Base-by-base conservation (phyloP, 352 stramenopile species). In the Phytophthora podocarpi region DNA sequence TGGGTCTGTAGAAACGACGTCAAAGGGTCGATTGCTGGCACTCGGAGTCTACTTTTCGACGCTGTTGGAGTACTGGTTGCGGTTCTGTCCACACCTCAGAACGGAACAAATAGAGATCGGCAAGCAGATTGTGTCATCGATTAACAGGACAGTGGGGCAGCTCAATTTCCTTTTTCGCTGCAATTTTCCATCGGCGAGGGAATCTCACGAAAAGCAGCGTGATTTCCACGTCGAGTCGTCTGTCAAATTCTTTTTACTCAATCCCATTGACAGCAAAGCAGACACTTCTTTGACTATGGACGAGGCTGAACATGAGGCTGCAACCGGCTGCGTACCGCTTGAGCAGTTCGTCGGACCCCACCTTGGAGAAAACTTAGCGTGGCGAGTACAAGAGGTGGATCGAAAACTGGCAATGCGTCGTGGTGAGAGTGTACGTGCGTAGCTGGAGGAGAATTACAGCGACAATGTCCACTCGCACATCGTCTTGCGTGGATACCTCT, bases 231-330 rank as follows among this genome's bases (percentile, higher is more conserved):
- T 90, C n/a, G 81, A 93, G 55, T 86, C 75, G 16, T 91, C 83
- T 2, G 76, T 93, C 64, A 93, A 93, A 55, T 93, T 91, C 49
- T 93, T 93, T 56, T 41, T 93, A 40, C 48, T 91, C 10, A 76
- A 86, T 51, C 65, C 76, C 16, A 47, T 78, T 20, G 18, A 72
- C 7, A 67, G 49, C 12, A 27, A 4, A 0, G 41, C 16, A 7
- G 47, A 59, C n/a, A n/a, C n/a, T n/a, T n/a, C n/a, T n/a, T n/a
- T n/a, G n/a, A n/a, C n/a, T n/a, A n/a, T n/a, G n/a, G n/a, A n/a
- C n/a, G n/a, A n/a, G n/a, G n/a, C n/a, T n/a, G n/a, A n/a, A n/a
- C n/a, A n/a, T n/a, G n/a, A n/a, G n/a, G n/a, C n/a, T n/a, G n/a
- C n/a, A 5, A 43, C 48, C 27, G 16, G 13, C 0, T 43, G 23